Percentiles rank a stretch among this genome's conserved stretches.
Conservation (phyloP, 768 basidiomycete genomes). For the Daedalea quercina region DNA sequence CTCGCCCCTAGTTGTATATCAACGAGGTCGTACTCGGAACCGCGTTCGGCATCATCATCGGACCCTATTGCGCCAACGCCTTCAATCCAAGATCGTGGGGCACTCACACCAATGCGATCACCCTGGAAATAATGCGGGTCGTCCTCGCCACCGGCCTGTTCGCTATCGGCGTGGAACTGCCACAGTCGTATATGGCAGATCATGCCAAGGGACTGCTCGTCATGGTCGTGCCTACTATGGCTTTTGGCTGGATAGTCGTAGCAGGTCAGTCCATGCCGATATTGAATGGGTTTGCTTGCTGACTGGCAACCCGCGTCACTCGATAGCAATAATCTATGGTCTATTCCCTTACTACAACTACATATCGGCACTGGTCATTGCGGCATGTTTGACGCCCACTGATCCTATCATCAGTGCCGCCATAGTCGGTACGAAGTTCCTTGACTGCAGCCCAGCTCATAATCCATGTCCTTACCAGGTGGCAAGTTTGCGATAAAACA, state of each 20-base stretch:
- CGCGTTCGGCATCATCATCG: slow-evolving; percentile 54
- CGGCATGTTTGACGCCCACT: slow-evolving; percentile 88
- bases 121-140: slow-evolving; percentile 80
- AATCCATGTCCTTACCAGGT: slow-evolving; percentile 43
- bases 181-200: slow-evolving; percentile 72
- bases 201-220: slow-evolving; percentile 66
- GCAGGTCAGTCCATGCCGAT: slow-evolving; percentile 40
- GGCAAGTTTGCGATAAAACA: slow-evolving; percentile 65
- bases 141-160: slow-evolving; percentile 92
- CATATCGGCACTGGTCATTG: slow-evolving; percentile 76
- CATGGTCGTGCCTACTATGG: slow-evolving; percentile 82
- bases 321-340: slow-evolving; percentile 52
- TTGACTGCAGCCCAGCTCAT: too few relatives aligned
- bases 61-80: slow-evolving; percentile 63
- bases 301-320: background rate
- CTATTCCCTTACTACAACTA: slow-evolving; percentile 70
- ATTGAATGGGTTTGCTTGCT: slow-evolving; percentile 2
- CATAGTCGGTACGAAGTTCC: slow-evolving; percentile 51
- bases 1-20: slow-evolving; percentile 57
- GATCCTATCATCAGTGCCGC: slow-evolving; percentile 91
- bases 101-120: slow-evolving; percentile 45
- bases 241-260: slow-evolving; percentile 75
- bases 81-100: slow-evolving; percentile 81
- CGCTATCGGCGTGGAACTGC: slow-evolving; percentile 92
- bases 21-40: slow-evolving; percentile 95